These are phyloP conservation scores for Picochlorum costavermella DNA, from an alignment of 139 green algal genomes.

Conservation along the genomic window DNA sequence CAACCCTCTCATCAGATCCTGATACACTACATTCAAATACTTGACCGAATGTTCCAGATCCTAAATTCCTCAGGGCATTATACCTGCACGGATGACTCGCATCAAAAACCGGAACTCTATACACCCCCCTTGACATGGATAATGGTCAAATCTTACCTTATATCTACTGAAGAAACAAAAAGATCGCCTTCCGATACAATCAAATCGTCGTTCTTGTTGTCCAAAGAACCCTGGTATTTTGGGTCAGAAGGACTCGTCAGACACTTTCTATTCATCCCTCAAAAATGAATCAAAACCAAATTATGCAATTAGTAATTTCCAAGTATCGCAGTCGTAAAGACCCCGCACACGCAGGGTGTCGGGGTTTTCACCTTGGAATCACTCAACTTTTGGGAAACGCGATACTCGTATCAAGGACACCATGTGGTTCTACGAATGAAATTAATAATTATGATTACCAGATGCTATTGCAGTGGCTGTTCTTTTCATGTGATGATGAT, in stretches of 20 bases:
- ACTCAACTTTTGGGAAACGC: neutral
- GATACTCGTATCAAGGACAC: too few relatives aligned
- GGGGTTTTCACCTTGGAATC: neutral
- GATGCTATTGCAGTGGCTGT: too few relatives aligned
- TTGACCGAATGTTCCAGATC: conserved; percentile 93
- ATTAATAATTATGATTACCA: too few relatives aligned
- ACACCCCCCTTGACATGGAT: neutral
- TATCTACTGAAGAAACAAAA: conserved; percentile 28
- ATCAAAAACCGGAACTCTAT: neutral
- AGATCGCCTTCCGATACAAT: conserved; percentile 70
- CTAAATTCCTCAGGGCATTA: conserved; percentile 69
- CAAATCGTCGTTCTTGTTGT: conserved; percentile 83
- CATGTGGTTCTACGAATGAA: too few relatives aligned
- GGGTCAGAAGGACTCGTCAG: conserved; percentile 66
- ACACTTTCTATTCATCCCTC: conserved; percentile 13
- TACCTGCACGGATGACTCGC: conserved; percentile 42
- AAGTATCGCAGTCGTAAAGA: neutral
- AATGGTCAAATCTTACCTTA: conserved; percentile 3
- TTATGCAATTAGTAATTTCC: neutral
- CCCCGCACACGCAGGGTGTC: neutral
- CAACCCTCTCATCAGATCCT: conserved; percentile 30
- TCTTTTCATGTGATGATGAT: too few relatives aligned
- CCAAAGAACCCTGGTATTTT: conserved; percentile 57
- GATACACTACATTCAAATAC: conserved; percentile 60
- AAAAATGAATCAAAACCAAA: neutral